These are phyloP conservation scores for Clarireedia hainanense DNA, from an alignment of 2,329 filamentous ascomycete genomes.

Conservation along the genomic window DNA sequence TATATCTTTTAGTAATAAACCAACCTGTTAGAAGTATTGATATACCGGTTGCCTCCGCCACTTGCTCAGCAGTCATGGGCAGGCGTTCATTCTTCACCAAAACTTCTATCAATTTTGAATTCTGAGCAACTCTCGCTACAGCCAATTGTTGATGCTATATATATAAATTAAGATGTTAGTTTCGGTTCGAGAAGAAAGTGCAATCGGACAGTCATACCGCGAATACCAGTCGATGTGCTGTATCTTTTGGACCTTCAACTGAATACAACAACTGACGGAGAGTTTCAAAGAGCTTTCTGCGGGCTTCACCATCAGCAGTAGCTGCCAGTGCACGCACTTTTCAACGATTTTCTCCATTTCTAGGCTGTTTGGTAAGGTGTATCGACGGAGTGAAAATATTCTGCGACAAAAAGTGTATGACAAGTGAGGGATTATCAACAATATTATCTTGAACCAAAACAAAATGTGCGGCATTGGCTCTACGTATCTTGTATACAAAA, in stretches of 20 bases:
- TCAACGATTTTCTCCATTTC: not conserved
- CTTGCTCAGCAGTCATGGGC: not conserved
- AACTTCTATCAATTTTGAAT: not conserved
- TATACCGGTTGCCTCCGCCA: not conserved
- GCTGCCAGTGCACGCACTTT: not conserved
- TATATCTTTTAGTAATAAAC: not conserved
- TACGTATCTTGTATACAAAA: too few relatives aligned
- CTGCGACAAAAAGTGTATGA: too few relatives aligned
- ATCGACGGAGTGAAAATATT: too few relatives aligned
- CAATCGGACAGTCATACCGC: not conserved
- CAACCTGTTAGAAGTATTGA: not conserved
- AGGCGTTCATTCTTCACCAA: not conserved
- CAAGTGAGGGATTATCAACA: too few relatives aligned
- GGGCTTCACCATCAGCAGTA: not conserved
- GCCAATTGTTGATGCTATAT: not conserved
- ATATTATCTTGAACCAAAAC: too few relatives aligned
- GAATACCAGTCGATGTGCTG: not conserved
- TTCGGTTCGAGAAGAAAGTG: not conserved
- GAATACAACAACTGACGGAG: not conserved
- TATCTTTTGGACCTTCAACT: not conserved
- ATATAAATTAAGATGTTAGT: not conserved
- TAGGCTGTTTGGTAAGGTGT: too few relatives aligned
- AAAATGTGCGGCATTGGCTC: too few relatives aligned
- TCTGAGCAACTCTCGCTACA: not conserved
- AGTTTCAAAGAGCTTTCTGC: not conserved